Evolutionary conservation across 768 basidiomycete species (phyloP), one percentile per base, ranked within the genome.

Genomic region (Ephemerocybe angulata): DNA sequence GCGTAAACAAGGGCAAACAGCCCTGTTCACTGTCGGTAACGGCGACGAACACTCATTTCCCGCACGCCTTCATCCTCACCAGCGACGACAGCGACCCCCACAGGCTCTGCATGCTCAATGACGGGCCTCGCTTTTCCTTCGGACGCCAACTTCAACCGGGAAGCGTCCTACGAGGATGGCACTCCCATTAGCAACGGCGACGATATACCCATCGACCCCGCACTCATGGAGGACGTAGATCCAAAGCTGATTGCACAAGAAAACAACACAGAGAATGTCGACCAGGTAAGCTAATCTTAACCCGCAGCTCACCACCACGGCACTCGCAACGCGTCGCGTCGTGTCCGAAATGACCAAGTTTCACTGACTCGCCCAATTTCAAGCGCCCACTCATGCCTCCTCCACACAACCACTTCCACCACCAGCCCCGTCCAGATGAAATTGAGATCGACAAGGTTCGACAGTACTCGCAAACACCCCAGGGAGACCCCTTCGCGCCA

Each of bases 201-300:
- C 74, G 79, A 82, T 71, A 86, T 90, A 69, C 87, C 87, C 60
- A 90, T 90, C 76, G 88, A 91, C 82, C 89, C 89, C 63, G 84
- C 82, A 38, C 82, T 90, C 59, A 79, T 71, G 46, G 77, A 67
- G 21, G 64, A 74, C 58, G 80, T 84, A 60, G 84, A 83, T 73
- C 81, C 82, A 25, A 72, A 74, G 55, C 70, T 84, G 50, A 69
- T 79, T 58, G 55, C 58, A 28, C 62, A 68, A 35, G 60, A 24
- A 67, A 53, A 47, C 29, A 66, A 52, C 35, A 58, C 58, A 10
- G 57, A 56, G 27, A 62, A 58, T 53, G 58, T 56, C 44, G 61
- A 65, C 29, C 69, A 74, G 65, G 81, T 81, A 59, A 67, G 81
- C 71, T 53, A 53, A 41, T 40, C 48, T 43, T 52, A 60, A 33